Evolutionary conservation across 1,139 yeast species (phyloP).

Genomic region (Arxiozyma telluris): DNA sequence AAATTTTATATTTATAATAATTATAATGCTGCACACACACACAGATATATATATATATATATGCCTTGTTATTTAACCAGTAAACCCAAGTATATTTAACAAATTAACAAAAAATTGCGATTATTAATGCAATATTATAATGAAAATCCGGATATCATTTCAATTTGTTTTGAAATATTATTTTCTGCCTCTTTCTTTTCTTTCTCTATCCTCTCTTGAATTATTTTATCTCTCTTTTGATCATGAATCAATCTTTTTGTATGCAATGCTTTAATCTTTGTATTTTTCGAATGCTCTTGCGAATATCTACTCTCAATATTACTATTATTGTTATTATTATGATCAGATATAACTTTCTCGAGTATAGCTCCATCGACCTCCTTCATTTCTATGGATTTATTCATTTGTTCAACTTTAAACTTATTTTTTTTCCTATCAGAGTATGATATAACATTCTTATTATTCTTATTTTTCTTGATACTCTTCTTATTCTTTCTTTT

Average conservation of each 20-base stretch:
- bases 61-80: neutral
- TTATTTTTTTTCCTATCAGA: conserved; percentile 22
- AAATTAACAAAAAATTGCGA: too few species aligned
- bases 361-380: neutral
- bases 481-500: conserved; percentile 6
- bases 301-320: conserved; percentile 7
- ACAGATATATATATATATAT: neutral
- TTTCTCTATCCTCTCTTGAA: conserved; percentile 35
- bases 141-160: conserved; percentile 46
- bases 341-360: neutral
- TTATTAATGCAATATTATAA: conserved; percentile 18
- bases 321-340: neutral
- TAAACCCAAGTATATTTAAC: neutral
- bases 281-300: neutral
- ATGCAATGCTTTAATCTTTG: conserved; percentile 36
- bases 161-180: conserved; percentile 50
- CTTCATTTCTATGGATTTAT: conserved; percentile 10
- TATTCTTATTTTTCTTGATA: conserved; percentile 12
- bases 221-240: conserved; percentile 38
- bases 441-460: conserved; percentile 11
- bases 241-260: conserved; percentile 31
- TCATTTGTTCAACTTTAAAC: conserved; percentile 20
- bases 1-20: too few species aligned
- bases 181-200: conserved; percentile 40
- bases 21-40: neutral